Evolutionary conservation across 495 filamentous ascomycete genomes (phyloP).

Genomic region (Trichoderma virens): DNA sequence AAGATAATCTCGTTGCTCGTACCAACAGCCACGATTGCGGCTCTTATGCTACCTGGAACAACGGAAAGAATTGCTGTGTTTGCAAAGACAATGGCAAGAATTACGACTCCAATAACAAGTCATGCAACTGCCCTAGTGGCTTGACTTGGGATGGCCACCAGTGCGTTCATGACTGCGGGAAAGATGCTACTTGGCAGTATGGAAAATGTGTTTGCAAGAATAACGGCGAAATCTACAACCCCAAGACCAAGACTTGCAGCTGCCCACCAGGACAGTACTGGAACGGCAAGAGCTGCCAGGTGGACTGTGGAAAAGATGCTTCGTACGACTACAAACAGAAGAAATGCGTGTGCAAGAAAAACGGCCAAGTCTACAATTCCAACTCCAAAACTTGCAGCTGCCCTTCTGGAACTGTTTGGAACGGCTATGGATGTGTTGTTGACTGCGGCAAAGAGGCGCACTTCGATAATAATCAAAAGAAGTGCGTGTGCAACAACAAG

Average conservation of each 20-base stretch:
- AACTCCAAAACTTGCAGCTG: conserved; percentile 1
- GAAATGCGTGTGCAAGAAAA: conserved; percentile 8
- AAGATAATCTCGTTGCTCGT: neutral
- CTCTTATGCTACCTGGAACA: conserved; percentile 7
- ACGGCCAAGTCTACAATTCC: conserved; percentile 1
- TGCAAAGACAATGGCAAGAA: conserved; percentile 8
- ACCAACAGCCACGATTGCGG: neutral
- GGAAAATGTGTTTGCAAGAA: conserved; percentile 4
- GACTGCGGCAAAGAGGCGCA: conserved; percentile 8
- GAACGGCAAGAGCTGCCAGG: neutral
- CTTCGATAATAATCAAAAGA: neutral
- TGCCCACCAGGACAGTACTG: conserved; percentile 3
- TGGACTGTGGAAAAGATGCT: conserved; percentile 7
- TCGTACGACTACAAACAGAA: conserved; percentile 4
- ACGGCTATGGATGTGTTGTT: neutral
- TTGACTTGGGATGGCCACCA: conserved; percentile 4
- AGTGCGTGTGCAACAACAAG: conserved; percentile 9
- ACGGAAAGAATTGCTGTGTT: neutral
- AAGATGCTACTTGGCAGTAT: neutral
- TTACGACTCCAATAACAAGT: neutral
- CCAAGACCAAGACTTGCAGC: neutral
- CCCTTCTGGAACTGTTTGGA: neutral
- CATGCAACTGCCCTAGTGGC: conserved; percentile 1
- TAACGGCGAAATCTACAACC: conserved; percentile 1
- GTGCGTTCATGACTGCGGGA: conserved; percentile 5